Conservation (phyloP, 2,329 filamentous ascomycete species). For the Stemphylium beticola region DNA sequence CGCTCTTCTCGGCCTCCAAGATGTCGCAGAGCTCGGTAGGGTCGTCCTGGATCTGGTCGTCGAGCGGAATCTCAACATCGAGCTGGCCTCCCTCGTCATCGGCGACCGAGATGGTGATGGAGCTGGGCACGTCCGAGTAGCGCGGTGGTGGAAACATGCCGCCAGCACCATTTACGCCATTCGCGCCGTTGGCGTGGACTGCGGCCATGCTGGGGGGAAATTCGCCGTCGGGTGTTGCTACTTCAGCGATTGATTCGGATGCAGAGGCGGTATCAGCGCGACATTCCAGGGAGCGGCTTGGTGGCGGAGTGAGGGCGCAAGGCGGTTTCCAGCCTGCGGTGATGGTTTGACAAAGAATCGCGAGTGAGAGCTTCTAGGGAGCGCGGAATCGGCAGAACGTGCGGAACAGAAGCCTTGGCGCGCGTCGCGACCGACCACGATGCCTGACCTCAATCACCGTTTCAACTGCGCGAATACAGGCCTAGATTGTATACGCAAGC, state of each 20-base stretch:
- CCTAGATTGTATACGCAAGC: no score
- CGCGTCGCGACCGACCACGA: constrained; percentile 14
- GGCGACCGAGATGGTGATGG: constrained; percentile 69
- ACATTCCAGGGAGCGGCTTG: constrained; percentile 23
- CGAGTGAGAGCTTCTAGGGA: constrained; percentile 19
- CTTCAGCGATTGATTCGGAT: constrained; percentile 1
- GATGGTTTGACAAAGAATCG: constrained; percentile 26
- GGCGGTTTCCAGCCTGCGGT: constrained; percentile 21
- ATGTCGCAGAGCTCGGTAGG: constrained; percentile 93
- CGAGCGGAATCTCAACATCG: constrained; percentile 90
- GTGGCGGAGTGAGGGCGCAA: constrained; percentile 15
- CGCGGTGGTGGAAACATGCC: constrained; percentile 52
- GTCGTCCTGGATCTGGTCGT: constrained; percentile 83
- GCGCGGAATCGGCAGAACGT: constrained; percentile 21
- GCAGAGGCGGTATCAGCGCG: constrained; percentile 21
- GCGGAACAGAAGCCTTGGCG: constrained; percentile 24
- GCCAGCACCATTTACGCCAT: constrained; percentile 58
- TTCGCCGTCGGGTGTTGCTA: constrained; percentile 14
- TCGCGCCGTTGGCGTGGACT: constrained; percentile 54
- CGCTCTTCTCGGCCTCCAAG: constrained; percentile 90
- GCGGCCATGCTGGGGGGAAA: constrained; percentile 55
- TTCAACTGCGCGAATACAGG: neutral
- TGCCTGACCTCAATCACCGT: neutral
- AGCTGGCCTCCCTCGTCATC: constrained; percentile 66
- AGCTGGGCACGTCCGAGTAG: constrained; percentile 67